Evolutionary conservation across 2,329 filamentous ascomycete species (phyloP).

Genomic region (Colletotrichum orbiculare): DNA sequence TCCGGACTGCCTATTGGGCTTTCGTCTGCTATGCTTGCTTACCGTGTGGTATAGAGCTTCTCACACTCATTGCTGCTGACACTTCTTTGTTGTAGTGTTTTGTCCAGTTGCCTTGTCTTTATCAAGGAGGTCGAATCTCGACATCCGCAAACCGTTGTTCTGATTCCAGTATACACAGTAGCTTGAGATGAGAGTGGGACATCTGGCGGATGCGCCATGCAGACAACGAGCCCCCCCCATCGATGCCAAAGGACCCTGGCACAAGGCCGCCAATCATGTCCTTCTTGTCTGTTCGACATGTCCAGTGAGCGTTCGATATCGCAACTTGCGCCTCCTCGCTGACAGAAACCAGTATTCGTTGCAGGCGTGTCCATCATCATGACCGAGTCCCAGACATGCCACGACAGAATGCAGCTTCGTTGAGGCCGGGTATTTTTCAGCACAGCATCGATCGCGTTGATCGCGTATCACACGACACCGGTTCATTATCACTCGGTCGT

Average conservation of each 20-base stretch:
- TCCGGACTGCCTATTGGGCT: too few relatives aligned
- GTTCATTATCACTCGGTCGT: too few relatives aligned
- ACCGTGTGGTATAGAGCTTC: too few relatives aligned
- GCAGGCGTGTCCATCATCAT: background rate
- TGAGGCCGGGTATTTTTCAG: too few relatives aligned
- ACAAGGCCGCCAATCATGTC: constrained; percentile 20
- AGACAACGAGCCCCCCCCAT: constrained; percentile 5
- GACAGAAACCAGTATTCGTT: background rate
- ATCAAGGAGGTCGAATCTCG: constrained; percentile 25
- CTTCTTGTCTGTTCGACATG: background rate
- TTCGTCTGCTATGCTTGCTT: too few relatives aligned
- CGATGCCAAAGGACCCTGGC: constrained; percentile 3
- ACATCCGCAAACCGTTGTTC: constrained; percentile 18
- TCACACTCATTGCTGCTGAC: too few relatives aligned
- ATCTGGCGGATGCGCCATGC: constrained; percentile 18
- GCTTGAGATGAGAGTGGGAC: constrained; percentile 25
- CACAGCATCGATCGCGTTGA: too few relatives aligned
- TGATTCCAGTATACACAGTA: constrained; percentile 9
- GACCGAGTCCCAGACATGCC: background rate
- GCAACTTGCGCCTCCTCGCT: background rate
- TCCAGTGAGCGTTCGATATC: background rate
- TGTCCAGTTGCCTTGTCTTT: constrained; percentile 5
- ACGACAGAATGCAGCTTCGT: background rate
- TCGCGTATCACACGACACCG: too few relatives aligned
- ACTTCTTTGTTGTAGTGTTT: too few relatives aligned